These are phyloP conservation scores for Croton laevigatus DNA, from an alignment of 441 rosid species.

Conservation along the genomic window DNA sequence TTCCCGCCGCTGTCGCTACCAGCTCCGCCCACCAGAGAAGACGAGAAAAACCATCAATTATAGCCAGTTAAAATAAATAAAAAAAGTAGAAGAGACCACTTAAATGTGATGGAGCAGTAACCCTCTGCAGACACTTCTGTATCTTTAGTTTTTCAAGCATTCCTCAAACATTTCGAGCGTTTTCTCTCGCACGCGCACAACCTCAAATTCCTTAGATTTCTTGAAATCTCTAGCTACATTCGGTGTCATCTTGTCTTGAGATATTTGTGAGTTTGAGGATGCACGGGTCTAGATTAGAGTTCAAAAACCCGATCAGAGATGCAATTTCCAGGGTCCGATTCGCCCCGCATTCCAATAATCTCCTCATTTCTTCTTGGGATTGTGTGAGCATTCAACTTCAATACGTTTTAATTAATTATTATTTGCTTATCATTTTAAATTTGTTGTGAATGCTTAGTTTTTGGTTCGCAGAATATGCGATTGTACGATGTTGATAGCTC, in stretches of 20 bases:
- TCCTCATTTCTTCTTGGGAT: constrained; percentile 93
- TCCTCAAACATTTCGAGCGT: not conserved
- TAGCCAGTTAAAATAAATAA: too few species aligned
- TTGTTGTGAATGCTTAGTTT: not conserved
- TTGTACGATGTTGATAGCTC: constrained; percentile 66
- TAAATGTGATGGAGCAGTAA: too few species aligned
- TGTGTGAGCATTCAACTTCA: constrained; percentile 45
- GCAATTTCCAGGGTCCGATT: constrained; percentile 70
- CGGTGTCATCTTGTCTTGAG: not conserved
- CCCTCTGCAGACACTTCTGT: too few species aligned
- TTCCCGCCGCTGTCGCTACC: not conserved
- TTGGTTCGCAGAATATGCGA: constrained; percentile 49
- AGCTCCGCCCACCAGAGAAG: not conserved
- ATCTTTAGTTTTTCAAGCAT: too few species aligned
- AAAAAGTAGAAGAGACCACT: too few species aligned
- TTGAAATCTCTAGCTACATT: not conserved
- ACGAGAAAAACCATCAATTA: too few species aligned
- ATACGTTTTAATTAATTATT: not conserved
- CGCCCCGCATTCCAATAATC: constrained; percentile 70
- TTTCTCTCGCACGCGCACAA: not conserved
- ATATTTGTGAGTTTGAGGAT: constrained; percentile 13
- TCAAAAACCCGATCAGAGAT: constrained; percentile 55
- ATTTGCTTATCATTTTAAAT: not conserved
- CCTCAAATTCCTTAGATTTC: not conserved
- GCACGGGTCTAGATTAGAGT: constrained; percentile 38